Base-by-base conservation (phyloP, 257 asterid genomes). In the Nicotiana otophora region DNA sequence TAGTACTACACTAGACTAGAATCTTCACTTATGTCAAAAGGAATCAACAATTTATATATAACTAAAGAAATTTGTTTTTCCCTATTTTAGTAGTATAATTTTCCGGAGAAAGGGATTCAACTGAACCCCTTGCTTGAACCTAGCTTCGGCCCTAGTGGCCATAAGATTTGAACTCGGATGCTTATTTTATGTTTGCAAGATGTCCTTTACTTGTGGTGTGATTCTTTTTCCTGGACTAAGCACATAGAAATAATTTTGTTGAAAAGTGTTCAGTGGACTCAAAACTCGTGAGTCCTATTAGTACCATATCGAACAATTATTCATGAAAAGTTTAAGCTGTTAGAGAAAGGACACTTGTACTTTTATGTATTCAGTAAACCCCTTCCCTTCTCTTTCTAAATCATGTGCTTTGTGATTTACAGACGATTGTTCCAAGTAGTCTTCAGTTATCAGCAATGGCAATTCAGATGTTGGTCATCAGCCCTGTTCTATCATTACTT, bases 361-460 rank as follows among this genome's bases (percentile, higher is more conserved):
- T 72, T 72, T 72, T 42, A 46, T 72, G 20, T 72, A 20, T 72
- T 46, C 78, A 46, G 6, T 3, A 57, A 58, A 57, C 23, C 17
- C 67, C 36, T 60, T 60, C 17, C 42, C 20, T 15, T 63, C 74
- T 39, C 60, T 62, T 80, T 33, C 63, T 80, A 61, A 64, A 61
- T 28, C 14, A 26, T 2, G 8, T 63, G 36, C 20, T 23, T 80
- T 62, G 58, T 26, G 19, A 36, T 63, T 80, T 74, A 30, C 91
- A 93, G 98, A 89, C 97, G 5, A 82, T 88, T 80, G 97, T 94
- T 34, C 99, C 98, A 39, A 81, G 93, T 85, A 81, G 91, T 62
- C 86, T 95, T 85, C 99, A 93, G 82, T 88, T 95, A 85, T 85
- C 91, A 70, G 97, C 94, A 63, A 93, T 95, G 98, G 97, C 92